Base-by-base conservation (phyloP, 768 basidiomycete species). In the Tulasnella sp. region DNA sequence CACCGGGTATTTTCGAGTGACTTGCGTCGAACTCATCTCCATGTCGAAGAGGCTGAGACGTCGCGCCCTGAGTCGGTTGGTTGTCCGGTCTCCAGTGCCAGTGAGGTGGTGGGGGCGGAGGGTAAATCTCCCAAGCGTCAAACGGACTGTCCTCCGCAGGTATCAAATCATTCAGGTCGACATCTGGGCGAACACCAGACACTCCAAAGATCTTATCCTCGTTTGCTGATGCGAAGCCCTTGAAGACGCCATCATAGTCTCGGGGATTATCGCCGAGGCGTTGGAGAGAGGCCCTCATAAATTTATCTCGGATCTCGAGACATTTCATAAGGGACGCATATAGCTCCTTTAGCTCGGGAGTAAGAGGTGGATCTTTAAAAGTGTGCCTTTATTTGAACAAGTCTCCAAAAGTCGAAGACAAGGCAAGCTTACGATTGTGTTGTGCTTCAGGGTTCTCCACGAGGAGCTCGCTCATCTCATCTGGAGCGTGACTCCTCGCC, bases 191-290 rank as follows among this genome's bases (percentile, higher is more conserved):
- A 7, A 92, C 86, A 11, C 93, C 90, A 31, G 87, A 87, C 2
- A 92, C 89, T 72, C 89, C 90, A 0, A 89, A 86, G 79, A 86
- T 82, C 52, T 87, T 86, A 78, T 90, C 67, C 8, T 70, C 86
- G n/a, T 86, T 85, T 25, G 25, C 29, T 4, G 58, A 64, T 64
- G 58, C 58, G 77, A 96, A 84, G 17, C 92, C 91, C 3, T 85
- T 84, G 81, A 96, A 96, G 15, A 85, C 79, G 0, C 90, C 92
- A 79, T 99, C 97, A 82, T 96, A 89, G 82, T 99, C 94, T 78
- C 89, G 87, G 0, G 97, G 97, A 82, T 99, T 93, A 83, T 99
- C 97, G 2, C 97, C 97, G 3, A 99, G 88, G 74, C 94, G 87
- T 82, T 99, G 97, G 4, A 91, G 87, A 1, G 96, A 98, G 77